These are phyloP conservation scores for Austropuccinia psidii DNA, from an alignment of 1,284 basidiomycete species.

Conservation along the genomic window DNA sequence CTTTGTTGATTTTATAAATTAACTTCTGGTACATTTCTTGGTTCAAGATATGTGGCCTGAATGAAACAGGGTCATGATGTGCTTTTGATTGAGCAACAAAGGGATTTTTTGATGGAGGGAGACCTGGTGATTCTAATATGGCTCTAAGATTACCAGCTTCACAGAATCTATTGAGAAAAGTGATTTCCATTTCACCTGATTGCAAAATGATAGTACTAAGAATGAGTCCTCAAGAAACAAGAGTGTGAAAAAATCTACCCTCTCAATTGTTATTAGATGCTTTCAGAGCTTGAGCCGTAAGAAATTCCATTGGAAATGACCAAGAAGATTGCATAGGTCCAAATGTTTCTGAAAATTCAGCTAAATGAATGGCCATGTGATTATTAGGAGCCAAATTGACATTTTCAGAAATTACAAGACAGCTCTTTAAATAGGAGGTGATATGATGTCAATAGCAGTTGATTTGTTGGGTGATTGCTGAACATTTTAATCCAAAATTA, in stretches of 20 bases:
- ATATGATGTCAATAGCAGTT: neutral
- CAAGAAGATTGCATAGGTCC: slow-evolving; percentile 1
- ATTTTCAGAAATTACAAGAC: neutral
- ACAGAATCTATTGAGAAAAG: slow-evolving; percentile 4
- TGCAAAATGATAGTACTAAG: neutral
- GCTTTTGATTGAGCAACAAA: neutral
- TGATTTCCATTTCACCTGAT: neutral
- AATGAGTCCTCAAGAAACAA: neutral
- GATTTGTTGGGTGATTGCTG: neutral
- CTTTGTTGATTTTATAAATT: neutral
- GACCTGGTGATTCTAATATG: neutral
- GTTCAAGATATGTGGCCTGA: neutral
- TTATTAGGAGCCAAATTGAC: neutral
- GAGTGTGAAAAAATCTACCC: neutral
- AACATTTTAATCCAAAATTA: neutral
- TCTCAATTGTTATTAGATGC: neutral
- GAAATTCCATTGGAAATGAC: neutral
- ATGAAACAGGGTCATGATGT: neutral
- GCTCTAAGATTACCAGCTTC: neutral
- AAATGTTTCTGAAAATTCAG: neutral
- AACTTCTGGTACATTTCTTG: neutral
- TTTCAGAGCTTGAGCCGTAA: neutral
- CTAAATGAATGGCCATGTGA: slow-evolving; percentile 2
- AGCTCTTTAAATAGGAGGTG: neutral
- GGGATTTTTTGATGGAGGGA: neutral